A percentile compares a stretch with the other conserved stretches of the same genome.
Evolutionary conservation across 345 rosid genomes (phyloP).

Genomic region (Raphanus sativus): DNA sequence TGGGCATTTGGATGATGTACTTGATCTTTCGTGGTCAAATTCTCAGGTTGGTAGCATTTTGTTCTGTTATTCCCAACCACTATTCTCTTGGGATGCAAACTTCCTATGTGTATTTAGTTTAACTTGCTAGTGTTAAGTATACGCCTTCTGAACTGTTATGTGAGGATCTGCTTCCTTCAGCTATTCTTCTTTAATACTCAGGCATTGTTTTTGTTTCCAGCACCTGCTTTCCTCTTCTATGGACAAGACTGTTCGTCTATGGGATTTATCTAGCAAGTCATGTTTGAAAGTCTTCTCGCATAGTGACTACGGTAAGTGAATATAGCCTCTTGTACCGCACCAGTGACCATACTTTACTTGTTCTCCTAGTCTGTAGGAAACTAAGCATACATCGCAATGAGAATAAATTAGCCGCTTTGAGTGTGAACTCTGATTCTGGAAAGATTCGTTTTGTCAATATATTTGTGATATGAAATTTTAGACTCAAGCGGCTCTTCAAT

Average conservation of each 20-base stretch:
- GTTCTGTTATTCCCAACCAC: neutral
- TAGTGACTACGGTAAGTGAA: slow-evolving; percentile 79
- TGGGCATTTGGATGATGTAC: slow-evolving; percentile 80
- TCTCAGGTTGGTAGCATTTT: slow-evolving; percentile 64
- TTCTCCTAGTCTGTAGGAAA: slow-evolving; percentile 8
- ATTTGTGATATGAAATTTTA: neutral
- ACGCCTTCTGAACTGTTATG: neutral
- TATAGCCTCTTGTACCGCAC: neutral
- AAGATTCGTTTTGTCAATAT: neutral
- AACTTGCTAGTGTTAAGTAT: slow-evolving; percentile 4
- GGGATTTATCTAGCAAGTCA: slow-evolving; percentile 82
- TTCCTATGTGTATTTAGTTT: neutral
- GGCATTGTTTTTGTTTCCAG: slow-evolving; percentile 45
- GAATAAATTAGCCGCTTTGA: neutral
- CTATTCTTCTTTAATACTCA: slow-evolving; percentile 1
- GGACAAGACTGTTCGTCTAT: slow-evolving; percentile 97
- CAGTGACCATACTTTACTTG: slow-evolving; percentile 2
- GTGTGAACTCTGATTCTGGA: slow-evolving; percentile 11
- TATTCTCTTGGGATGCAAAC: neutral
- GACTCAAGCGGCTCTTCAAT: slow-evolving; percentile 1
- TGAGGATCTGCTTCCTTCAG: slow-evolving; percentile 10
- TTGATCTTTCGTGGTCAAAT: slow-evolving; percentile 95
- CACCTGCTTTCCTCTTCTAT: slow-evolving; percentile 91
- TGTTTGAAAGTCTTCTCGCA: slow-evolving; percentile 92
- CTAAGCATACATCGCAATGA: neutral